phyloP scores from a whole-genome alignment of 139 green algal genomes.

The Marvania coccoides region DNA sequence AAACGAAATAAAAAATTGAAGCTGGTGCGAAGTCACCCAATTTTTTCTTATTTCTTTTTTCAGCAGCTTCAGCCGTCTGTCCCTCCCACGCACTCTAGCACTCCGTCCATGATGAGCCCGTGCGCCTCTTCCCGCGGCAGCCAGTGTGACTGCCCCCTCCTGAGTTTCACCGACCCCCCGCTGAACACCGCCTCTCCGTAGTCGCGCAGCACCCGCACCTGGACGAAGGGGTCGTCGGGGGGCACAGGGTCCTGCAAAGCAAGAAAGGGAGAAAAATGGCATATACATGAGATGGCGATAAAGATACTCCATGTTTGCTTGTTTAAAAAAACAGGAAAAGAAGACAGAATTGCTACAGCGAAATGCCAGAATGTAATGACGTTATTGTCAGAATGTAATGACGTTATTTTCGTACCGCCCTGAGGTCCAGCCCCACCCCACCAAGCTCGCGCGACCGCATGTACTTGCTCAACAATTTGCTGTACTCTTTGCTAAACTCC shows the following conservation, averaged over 20 bases:
- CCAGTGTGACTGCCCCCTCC: slow-evolving; percentile 30
- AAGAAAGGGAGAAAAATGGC: neutral
- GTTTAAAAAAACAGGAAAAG: neutral
- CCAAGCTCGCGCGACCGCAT: slow-evolving; percentile 18
- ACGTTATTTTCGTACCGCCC: slow-evolving; percentile 31
- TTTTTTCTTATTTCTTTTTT: no score
- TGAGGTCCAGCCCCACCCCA: slow-evolving; percentile 42
- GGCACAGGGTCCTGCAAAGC: slow-evolving; percentile 33
- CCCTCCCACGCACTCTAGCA: slow-evolving; percentile 26
- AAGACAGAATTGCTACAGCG: no score
- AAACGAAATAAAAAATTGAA: neutral
- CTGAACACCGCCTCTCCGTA: slow-evolving; percentile 40
- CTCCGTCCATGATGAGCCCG: slow-evolving; percentile 32
- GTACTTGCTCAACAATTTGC: slow-evolving; percentile 38
- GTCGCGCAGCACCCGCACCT: slow-evolving; percentile 43
- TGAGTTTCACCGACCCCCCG: slow-evolving; percentile 29
- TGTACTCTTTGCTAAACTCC: slow-evolving; percentile 34
- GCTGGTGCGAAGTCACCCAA: no score
- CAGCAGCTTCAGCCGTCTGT: neutral
- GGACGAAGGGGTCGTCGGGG: slow-evolving; percentile 41
- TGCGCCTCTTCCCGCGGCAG: slow-evolving; percentile 41
- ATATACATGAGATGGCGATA: neutral
- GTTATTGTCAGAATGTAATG: no score
- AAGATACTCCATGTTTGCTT: neutral
- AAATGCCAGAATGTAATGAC: no score